phyloP scores from a whole-genome alignment of 2,329 filamentous ascomycete genomes.

The Penicillium sp. region DNA sequence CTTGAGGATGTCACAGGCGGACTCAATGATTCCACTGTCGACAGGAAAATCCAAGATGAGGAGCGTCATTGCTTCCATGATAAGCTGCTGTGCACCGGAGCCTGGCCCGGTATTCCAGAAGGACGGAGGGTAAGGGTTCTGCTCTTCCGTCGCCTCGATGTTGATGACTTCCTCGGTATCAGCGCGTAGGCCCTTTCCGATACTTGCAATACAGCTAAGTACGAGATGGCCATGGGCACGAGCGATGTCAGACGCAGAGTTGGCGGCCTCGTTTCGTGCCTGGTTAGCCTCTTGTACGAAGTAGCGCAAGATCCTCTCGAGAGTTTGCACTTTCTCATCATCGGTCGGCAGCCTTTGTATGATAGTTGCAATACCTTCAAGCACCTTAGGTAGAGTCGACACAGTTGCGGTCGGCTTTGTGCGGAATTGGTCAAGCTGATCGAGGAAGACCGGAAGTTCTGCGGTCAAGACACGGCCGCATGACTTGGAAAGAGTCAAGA shows the following conservation, averaged over 20 bases:
- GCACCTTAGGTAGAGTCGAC: conserved; percentile 40
- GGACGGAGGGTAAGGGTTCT: conserved; percentile 28
- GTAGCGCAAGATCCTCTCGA: conserved; percentile 38
- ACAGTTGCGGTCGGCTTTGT: conserved; percentile 35
- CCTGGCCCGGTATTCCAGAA: conserved; percentile 39
- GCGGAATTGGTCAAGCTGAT: conserved; percentile 39
- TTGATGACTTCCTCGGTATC: conserved; percentile 37
- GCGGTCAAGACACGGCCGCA: conserved; percentile 40
- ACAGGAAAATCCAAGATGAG: conserved; percentile 39
- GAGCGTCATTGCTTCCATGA: conserved; percentile 40
- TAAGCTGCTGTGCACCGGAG: conserved; percentile 30
- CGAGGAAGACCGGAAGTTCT: conserved; percentile 43
- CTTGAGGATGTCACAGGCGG: conserved; percentile 45
- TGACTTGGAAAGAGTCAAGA: conserved; percentile 43
- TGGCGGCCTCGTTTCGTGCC: conserved; percentile 30
- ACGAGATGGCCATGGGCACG: conserved; percentile 33
- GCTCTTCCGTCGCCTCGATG: conserved; percentile 24
- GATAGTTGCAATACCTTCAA: conserved; percentile 44
- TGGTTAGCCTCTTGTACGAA: conserved; percentile 35
- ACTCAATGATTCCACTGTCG: conserved; percentile 43
- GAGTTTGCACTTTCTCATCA: conserved; percentile 37
- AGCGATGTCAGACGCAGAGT: conserved; percentile 33
- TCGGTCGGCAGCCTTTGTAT: conserved; percentile 41
- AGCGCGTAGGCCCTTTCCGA: conserved; percentile 39
- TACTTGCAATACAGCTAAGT: conserved; percentile 40